Base-by-base conservation (phyloP, 2,329 filamentous ascomycete species). In the Corniculantispora saksenae region DNA sequence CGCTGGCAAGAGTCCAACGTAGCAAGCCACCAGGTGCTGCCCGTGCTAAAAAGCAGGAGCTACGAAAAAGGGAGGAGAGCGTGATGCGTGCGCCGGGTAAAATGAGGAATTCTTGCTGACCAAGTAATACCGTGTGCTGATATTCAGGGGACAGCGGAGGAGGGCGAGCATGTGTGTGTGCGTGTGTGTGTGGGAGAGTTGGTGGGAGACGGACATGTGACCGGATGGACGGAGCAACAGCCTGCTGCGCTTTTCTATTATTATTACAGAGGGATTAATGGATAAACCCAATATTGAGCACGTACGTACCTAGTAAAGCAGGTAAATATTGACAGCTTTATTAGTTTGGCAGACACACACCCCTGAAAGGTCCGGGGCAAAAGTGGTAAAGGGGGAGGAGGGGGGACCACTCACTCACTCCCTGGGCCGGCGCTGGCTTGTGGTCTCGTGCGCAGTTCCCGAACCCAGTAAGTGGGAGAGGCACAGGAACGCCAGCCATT, bases 371-470 rank as follows among this genome's bases (percentile, higher is more conserved):
- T 32, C 32, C 10, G 32, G 32, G 32, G 32, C 32, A n/a, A 12
- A 4, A 54, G 2, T 29, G 23, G 17, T n/a, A 48, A 59, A 13
- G 19, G 19, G 25, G 43, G 27, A 48, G n/a, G 35, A 21, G n/a
- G 55, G 38, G n/a, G n/a, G n/a, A n/a, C n/a, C n/a, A n/a, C n/a
- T n/a, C n/a, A 40, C 47, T 47, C 58, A 48, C 48, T 54, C 23
- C 19, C 48, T 61, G 48, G 59, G 58, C 58, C 51, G 55, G 40
- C 10, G 19, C 4, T 21, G 21, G 50, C 13, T 3, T 21, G 51
- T 21, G 60, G 60, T 63, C 60, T 63, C 60, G 60, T 63, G 60
- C 50, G 40, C 51, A 55, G n/a, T 63, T 63, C 38, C 60, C 60
- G 15, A 56, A 63, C 50, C 12, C 13, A 62, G 60, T 15, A 45